Conservation (phyloP, 306 rosid genomes). For the Alnus rubra region DNA sequence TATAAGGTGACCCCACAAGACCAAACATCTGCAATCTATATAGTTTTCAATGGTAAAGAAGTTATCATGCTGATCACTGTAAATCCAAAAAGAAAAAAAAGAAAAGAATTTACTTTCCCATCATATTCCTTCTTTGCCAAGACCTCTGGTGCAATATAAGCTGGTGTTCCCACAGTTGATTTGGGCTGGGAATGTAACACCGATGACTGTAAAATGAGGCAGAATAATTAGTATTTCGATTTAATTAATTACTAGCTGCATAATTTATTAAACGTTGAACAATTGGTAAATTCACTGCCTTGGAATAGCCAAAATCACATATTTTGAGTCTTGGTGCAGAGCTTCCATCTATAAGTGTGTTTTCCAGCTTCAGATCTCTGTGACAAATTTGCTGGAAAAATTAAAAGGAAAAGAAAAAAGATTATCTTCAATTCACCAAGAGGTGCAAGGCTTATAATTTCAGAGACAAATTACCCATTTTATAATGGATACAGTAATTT, state of each 20-base stretch:
- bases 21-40: conserved; percentile 98
- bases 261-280: neutral
- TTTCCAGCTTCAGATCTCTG: conserved; percentile 97
- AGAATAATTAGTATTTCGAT: conserved; percentile 12
- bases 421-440: conserved; percentile 12
- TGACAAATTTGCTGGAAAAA: conserved; percentile 86
- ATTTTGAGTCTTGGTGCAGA: conserved; percentile 88
- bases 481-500: neutral
- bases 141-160: conserved; percentile 97
- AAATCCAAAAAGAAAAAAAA: no score
- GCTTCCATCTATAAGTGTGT: conserved; percentile 97
- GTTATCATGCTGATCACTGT: neutral
- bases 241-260: neutral
- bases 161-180: conserved; percentile 99
- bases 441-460: conserved; percentile 1
- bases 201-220: conserved; percentile 63
- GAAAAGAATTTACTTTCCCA: conserved; percentile 65
- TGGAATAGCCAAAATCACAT: conserved; percentile 96
- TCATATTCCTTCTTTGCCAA: conserved; percentile 82
- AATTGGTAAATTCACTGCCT: conserved; percentile 47
- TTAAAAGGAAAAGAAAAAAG: neutral
- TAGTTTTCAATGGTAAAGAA: conserved; percentile 36
- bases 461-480: neutral
- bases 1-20: conserved; percentile 98
- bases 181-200: conserved; percentile 97